These are phyloP conservation scores for Cercospora berteroae DNA, from an alignment of 2,329 filamentous ascomycete genomes.

Conservation along the genomic window DNA sequence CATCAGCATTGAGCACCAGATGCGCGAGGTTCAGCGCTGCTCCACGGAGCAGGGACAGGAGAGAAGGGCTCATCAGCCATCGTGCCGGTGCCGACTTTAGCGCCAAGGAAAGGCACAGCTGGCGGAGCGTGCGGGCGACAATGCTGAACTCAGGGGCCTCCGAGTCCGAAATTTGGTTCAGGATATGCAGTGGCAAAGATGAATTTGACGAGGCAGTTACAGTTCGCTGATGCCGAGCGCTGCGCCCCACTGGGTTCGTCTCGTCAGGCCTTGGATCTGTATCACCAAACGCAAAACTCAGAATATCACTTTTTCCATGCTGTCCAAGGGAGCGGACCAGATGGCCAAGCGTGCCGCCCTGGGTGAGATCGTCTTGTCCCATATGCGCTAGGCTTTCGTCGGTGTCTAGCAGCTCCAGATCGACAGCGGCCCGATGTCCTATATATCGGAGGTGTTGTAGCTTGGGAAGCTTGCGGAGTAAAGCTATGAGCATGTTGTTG, in stretches of 20 bases:
- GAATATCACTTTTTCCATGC: neutral
- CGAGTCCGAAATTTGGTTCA: neutral
- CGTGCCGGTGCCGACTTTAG: neutral
- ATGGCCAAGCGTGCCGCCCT: neutral
- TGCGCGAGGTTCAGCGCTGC: neutral
- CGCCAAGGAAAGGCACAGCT: neutral
- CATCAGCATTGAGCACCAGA: neutral
- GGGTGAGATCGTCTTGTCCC: neutral
- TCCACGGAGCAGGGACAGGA: neutral
- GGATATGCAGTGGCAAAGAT: neutral
- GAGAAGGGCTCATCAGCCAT: neutral
- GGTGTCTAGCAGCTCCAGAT: neutral
- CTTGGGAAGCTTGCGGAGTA: neutral
- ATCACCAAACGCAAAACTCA: neutral
- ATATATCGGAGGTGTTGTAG: neutral
- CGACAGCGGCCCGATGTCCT: neutral
- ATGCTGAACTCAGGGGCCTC: neutral
- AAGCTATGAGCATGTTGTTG: neutral
- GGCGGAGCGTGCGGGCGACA: neutral
- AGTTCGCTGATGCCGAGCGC: neutral
- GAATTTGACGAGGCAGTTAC: neutral
- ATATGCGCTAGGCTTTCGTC: neutral
- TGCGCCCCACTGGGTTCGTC: neutral
- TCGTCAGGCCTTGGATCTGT: neutral
- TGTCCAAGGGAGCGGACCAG: neutral